A percentile compares a stretch with the other conserved stretches of the same genome.
These are phyloP conservation scores for Coemansia sp. DNA, from an alignment of 192 early-diverging fungal genomes.

Conservation along the genomic window DNA sequence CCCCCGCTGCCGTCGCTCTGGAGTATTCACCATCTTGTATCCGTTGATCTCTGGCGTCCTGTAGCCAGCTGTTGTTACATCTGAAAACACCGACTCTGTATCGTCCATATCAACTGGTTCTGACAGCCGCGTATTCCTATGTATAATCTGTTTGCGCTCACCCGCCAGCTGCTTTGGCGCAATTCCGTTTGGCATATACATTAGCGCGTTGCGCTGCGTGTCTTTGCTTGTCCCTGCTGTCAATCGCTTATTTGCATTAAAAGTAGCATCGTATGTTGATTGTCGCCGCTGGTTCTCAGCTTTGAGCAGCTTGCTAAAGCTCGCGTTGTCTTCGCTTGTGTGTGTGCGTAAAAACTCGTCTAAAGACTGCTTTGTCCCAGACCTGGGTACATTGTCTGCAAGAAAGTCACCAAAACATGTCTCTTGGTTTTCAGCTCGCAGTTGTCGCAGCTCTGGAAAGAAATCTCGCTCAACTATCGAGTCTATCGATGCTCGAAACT, in stretches of 20 bases:
- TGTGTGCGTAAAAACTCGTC: conserved; percentile 28
- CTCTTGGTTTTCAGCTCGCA: conserved; percentile 5
- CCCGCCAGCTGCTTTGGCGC: not conserved
- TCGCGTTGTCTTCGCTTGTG: conserved; percentile 39
- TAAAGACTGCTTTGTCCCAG: conserved; percentile 11
- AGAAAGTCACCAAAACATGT: not conserved
- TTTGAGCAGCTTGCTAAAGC: conserved; percentile 25
- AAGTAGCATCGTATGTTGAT: not conserved
- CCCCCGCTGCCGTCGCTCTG: conserved; percentile 2
- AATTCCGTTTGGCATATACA: conserved; percentile 25
- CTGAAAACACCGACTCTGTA: conserved; percentile 15
- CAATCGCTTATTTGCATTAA: not conserved
- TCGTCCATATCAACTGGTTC: conserved; percentile 9
- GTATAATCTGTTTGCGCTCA: conserved; percentile 19
- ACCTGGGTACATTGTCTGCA: not conserved
- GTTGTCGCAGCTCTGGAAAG: conserved; percentile 26
- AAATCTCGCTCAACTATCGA: conserved; percentile 40
- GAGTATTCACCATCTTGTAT: conserved; percentile 29
- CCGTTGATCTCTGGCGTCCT: conserved; percentile 37
- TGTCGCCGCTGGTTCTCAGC: conserved; percentile 11
- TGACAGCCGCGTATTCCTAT: conserved; percentile 31
- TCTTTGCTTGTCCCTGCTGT: not conserved
- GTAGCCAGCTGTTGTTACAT: conserved; percentile 5
- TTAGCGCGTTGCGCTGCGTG: conserved; percentile 11
- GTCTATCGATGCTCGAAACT: conserved; percentile 22